A percentile compares a stretch with the other conserved stretches of the same genome.
phyloP scores from a whole-genome alignment of 768 basidiomycete genomes.

The Leccinum disarticulatum region DNA sequence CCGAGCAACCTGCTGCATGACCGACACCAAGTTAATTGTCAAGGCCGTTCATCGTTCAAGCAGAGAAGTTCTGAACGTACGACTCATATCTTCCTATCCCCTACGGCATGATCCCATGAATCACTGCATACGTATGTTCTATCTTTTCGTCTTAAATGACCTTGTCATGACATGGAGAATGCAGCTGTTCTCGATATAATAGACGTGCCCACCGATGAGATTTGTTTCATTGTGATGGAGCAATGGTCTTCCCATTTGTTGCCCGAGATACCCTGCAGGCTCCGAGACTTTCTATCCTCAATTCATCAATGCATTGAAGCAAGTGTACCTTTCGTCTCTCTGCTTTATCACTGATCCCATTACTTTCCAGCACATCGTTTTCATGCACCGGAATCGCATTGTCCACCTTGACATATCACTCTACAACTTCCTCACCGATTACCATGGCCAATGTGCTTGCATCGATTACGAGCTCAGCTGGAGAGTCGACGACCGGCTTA shows the following conservation, averaged over 20 bases:
- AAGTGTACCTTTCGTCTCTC: neutral
- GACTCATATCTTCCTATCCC: slow-evolving; percentile 51
- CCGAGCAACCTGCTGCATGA: slow-evolving; percentile 54
- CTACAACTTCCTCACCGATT: slow-evolving; percentile 67
- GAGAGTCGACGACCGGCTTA: slow-evolving; percentile 41
- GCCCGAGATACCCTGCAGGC: slow-evolving; percentile 47
- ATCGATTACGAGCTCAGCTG: slow-evolving; percentile 75
- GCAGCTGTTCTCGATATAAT: slow-evolving; percentile 68
- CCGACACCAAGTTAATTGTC: slow-evolving; percentile 55
- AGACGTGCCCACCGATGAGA: slow-evolving; percentile 46
- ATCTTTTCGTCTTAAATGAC: neutral
- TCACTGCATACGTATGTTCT: slow-evolving; percentile 69
- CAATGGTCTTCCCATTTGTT: slow-evolving; percentile 72
- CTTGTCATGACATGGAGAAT: slow-evolving; percentile 10
- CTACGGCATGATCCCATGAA: slow-evolving; percentile 63
- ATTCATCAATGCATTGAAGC: slow-evolving; percentile 74
- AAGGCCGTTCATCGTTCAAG: slow-evolving; percentile 68
- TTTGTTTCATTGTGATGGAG: slow-evolving; percentile 77
- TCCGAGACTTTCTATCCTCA: slow-evolving; percentile 52
- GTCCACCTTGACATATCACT: slow-evolving; percentile 74
- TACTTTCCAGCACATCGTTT: slow-evolving; percentile 54
- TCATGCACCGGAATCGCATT: slow-evolving; percentile 66
- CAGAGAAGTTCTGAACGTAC: slow-evolving; percentile 61
- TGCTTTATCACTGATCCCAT: slow-evolving; percentile 1
- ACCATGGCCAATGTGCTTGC: slow-evolving; percentile 61